Evolutionary conservation across 2,329 filamentous ascomycete genomes (phyloP), one percentile per base, ranked within the genome.

Genomic region (Colletotrichum navitas): DNA sequence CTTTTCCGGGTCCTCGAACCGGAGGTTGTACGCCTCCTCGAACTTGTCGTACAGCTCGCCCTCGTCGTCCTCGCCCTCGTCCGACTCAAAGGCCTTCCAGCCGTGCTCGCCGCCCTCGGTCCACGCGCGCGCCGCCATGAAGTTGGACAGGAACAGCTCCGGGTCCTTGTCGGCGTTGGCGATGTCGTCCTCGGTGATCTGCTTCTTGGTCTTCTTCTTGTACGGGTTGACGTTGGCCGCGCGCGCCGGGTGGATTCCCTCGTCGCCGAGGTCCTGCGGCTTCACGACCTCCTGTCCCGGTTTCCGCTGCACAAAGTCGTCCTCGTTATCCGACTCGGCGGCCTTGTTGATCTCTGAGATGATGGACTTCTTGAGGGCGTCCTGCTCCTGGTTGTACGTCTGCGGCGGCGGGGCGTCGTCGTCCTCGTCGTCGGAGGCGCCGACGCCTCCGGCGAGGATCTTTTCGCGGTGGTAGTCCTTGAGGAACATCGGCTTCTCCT

Each of bases 401-500:
- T 86, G 88, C 3, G 90, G 89, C 8, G 77, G 41, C 45, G 47
- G 60, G n/a, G 32, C 60, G 76, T 85, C 84, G 6, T 86, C 84
- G 10, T 89, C 86, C 18, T 91, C 88, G 24, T 89, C 85, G 21
- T 91, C 89, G 1, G 85, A 87, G 3, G 82, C 87, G n/a, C 86
- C 89, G 12, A 85, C 83, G 71, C 90, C 88, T 45, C 94, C 94
- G 49, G 90, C 90, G 70, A 98, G 80, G n/a, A 97, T 86, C 77
- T 95, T 97, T 80, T 96, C 90, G 73, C 95, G 91, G 79, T 99
- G 96, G 81, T 98, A 99, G 81, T 99, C 94, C 75, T 89, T 89
- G 66, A 99, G 85, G 72, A 89, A 94, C 83, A 99, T 90, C 1
- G 95, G 91, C 83, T 97, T 97, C 73, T 96, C 91, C 79, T 92